Conservation (phyloP, 805 yeast species). For the Candida suzukii region DNA sequence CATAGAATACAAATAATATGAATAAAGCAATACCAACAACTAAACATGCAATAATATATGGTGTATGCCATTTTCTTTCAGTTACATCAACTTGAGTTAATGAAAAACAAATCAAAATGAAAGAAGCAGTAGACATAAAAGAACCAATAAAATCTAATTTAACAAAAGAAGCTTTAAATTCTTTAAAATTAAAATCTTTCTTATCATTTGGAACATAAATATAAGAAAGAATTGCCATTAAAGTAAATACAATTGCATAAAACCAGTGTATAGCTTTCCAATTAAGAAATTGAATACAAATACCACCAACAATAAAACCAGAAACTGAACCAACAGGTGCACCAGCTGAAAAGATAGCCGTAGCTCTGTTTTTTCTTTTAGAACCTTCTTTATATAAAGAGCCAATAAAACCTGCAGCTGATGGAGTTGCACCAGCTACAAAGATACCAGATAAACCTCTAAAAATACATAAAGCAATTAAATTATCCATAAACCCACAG, state of each 20-base stretch:
- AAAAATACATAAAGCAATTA: slow-evolving; percentile 25
- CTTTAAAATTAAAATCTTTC: slow-evolving; percentile 7
- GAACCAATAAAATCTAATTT: slow-evolving; percentile 32
- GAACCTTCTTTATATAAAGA: slow-evolving; percentile 25
- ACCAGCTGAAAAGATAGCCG: slow-evolving; percentile 32
- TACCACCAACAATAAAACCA: slow-evolving; percentile 34
- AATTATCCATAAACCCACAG: slow-evolving; percentile 26
- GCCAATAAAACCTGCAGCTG: slow-evolving; percentile 35
- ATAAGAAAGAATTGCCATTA: slow-evolving; percentile 13
- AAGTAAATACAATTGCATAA: slow-evolving; percentile 28
- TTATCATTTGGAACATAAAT: slow-evolving; percentile 28
- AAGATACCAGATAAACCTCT: slow-evolving; percentile 33
- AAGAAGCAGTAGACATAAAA: slow-evolving; percentile 24
- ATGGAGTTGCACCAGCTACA: slow-evolving; percentile 31
- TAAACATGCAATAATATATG: slow-evolving; percentile 31
- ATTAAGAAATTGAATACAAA: slow-evolving; percentile 23
- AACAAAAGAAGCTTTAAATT: slow-evolving; percentile 10
- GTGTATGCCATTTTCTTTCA: slow-evolving; percentile 31
- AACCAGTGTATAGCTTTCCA: slow-evolving; percentile 34
- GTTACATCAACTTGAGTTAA: slow-evolving; percentile 33
- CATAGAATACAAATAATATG: slow-evolving; percentile 24
- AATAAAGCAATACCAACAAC: slow-evolving; percentile 27
- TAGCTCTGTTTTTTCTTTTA: slow-evolving; percentile 26
- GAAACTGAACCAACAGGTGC: slow-evolving; percentile 34
- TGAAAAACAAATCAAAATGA: slow-evolving; percentile 30